A percentile compares a stretch with the other conserved stretches of the same genome.
These are phyloP conservation scores for Cladophialophora carrionii DNA, from an alignment of 2,329 filamentous ascomycete genomes.

Conservation along the genomic window DNA sequence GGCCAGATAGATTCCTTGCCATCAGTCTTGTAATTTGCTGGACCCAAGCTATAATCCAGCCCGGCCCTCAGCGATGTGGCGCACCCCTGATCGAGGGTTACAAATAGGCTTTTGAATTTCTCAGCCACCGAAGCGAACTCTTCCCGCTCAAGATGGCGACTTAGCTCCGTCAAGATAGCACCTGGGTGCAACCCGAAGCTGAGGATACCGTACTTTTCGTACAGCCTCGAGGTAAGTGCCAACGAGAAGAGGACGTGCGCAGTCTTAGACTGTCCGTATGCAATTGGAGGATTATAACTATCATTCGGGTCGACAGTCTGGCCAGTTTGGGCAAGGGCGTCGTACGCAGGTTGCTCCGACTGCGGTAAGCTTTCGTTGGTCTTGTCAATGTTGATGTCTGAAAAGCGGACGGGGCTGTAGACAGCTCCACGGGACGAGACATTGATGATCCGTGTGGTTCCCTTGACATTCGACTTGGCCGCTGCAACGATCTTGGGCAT, in stretches of 20 bases:
- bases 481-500: conserved; percentile 43
- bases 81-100: conserved; percentile 8
- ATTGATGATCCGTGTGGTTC: conserved; percentile 40
- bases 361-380: conserved; percentile 32
- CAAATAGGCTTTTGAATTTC: conserved; percentile 3
- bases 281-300: conserved; percentile 40
- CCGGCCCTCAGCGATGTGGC: conserved; percentile 11
- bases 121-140: conserved; percentile 14
- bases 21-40: neutral
- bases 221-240: conserved; percentile 41
- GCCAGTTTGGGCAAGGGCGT: neutral
- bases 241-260: conserved; percentile 53
- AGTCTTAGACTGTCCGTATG: conserved; percentile 54
- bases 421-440: conserved; percentile 32
- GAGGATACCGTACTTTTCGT: conserved; percentile 41
- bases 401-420: conserved; percentile 38
- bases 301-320: conserved; percentile 6
- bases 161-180: conserved; percentile 25
- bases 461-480: conserved; percentile 29
- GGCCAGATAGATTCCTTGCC: conserved; percentile 6
- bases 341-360: conserved; percentile 25
- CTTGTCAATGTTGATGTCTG: conserved; percentile 44
- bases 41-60: conserved; percentile 9
- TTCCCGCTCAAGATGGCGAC: conserved; percentile 37
- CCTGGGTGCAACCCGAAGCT: conserved; percentile 51